phyloP scores from a whole-genome alignment of 768 basidiomycete species.

The Naganishia onofrii region DNA sequence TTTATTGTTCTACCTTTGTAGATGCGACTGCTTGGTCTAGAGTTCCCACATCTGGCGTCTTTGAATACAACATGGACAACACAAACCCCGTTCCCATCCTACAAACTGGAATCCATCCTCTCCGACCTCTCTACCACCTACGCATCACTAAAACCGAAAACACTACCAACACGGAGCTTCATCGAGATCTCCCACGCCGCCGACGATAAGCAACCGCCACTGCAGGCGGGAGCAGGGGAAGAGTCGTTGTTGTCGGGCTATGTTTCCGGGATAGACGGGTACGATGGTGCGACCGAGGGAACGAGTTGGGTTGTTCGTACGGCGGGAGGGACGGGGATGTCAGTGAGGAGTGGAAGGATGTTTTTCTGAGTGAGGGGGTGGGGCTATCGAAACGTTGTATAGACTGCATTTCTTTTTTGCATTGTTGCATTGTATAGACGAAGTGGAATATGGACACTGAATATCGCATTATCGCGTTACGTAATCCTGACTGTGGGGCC shows the following conservation, averaged over 20 bases:
- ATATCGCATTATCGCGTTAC: background rate
- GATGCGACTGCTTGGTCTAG: background rate
- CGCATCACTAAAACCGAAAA: background rate
- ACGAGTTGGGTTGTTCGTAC: background rate
- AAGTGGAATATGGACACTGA: background rate
- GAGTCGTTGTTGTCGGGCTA: constrained; percentile 1
- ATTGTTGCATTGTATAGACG: background rate
- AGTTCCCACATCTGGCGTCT: constrained; percentile 2
- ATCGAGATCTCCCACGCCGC: constrained; percentile 11
- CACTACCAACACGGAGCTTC: background rate
- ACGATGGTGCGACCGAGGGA: background rate
- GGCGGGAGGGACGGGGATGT: background rate
- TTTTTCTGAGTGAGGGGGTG: background rate
- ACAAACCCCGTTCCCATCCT: background rate
- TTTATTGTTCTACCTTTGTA: background rate
- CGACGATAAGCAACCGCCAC: background rate
- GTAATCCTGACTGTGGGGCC: background rate
- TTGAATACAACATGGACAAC: constrained; percentile 9
- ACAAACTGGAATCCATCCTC: background rate
- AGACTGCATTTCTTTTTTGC: background rate
- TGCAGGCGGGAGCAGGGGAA: background rate
- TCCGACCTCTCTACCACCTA: background rate
- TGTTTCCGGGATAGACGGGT: constrained; percentile 9
- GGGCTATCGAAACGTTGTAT: background rate
- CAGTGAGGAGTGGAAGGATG: background rate